phyloP scores from a whole-genome alignment of 257 asterid species.

The Solanum pimpinellifolium region DNA sequence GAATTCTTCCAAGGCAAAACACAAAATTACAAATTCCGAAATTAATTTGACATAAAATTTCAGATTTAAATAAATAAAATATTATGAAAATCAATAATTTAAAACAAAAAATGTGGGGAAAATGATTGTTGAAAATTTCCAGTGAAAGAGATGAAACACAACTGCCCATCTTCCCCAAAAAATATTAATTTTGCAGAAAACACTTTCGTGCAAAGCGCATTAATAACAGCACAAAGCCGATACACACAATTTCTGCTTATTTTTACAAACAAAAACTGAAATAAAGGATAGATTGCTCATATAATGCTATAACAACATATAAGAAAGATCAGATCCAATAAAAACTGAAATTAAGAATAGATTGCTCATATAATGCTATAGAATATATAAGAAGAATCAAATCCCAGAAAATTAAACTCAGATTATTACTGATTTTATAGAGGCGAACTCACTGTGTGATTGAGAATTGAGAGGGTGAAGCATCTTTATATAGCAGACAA shows the following conservation, averaged over 20 bases:
- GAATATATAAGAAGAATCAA: background rate
- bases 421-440: background rate
- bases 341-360: background rate
- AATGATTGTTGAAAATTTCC: constrained; percentile 49
- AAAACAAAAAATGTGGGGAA: constrained; percentile 13
- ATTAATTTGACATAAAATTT: background rate
- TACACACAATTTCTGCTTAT: constrained; percentile 46
- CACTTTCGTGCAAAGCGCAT: constrained; percentile 46
- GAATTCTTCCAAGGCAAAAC: background rate
- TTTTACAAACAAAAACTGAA: background rate
- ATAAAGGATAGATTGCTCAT: background rate
- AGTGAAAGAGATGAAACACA: constrained; percentile 26
- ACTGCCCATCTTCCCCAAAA: constrained; percentile 50
- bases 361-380: background rate
- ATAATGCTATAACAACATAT: too few species aligned
- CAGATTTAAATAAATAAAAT: too few species aligned
- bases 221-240: constrained; percentile 16
- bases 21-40: background rate
- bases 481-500: background rate
- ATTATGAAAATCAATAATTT: background rate
- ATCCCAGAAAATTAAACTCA: background rate
- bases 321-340: background rate
- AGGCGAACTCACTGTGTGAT: background rate
- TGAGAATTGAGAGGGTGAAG: background rate
- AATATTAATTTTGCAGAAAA: constrained; percentile 25